Evolutionary conservation across 805 yeast genomes (phyloP).

Genomic region (Pichia membranifaciens): DNA sequence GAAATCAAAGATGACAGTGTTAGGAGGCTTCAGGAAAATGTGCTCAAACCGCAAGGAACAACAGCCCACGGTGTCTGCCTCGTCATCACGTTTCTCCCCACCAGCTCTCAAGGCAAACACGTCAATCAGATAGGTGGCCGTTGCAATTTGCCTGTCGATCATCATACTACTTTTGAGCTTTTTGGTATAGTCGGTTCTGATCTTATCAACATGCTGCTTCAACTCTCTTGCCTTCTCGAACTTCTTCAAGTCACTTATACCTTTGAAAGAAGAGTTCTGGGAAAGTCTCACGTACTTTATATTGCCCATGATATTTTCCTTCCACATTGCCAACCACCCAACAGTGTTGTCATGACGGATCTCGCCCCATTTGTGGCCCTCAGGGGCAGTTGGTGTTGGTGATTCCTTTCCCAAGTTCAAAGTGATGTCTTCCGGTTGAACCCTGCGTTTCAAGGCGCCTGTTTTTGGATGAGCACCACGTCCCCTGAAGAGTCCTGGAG

Average conservation of each 20-base stretch:
- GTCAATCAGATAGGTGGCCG: constrained; percentile 89
- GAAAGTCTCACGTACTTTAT: constrained; percentile 89
- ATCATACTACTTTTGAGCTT: constrained; percentile 68
- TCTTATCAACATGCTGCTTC: constrained; percentile 61
- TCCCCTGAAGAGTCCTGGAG: constrained; percentile 93
- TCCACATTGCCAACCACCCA: constrained; percentile 97
- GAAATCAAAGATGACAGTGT: constrained; percentile 81
- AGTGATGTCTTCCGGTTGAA: constrained; percentile 82
- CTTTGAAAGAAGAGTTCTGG: constrained; percentile 84
- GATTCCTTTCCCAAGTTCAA: constrained; percentile 72
- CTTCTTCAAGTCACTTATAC: constrained; percentile 83
- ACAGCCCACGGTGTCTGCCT: constrained; percentile 97
- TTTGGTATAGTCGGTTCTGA: constrained; percentile 67
- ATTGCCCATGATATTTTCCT: constrained; percentile 79
- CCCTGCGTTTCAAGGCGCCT: constrained; percentile 83
- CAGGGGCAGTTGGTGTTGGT: constrained; percentile 74
- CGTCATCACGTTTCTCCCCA: constrained; percentile 95
- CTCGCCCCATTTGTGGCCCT: constrained; percentile 88
- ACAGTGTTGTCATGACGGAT: constrained; percentile 83
- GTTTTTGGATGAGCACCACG: constrained; percentile 97
- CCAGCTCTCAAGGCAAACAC: constrained; percentile 95
- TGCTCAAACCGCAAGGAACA: constrained; percentile 92
- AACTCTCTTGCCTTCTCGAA: constrained; percentile 90
- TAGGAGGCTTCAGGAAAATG: constrained; percentile 78
- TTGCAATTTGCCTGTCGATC: constrained; percentile 87